Conservation (phyloP, 805 yeast species). For the Ogataea chonburiensis region DNA sequence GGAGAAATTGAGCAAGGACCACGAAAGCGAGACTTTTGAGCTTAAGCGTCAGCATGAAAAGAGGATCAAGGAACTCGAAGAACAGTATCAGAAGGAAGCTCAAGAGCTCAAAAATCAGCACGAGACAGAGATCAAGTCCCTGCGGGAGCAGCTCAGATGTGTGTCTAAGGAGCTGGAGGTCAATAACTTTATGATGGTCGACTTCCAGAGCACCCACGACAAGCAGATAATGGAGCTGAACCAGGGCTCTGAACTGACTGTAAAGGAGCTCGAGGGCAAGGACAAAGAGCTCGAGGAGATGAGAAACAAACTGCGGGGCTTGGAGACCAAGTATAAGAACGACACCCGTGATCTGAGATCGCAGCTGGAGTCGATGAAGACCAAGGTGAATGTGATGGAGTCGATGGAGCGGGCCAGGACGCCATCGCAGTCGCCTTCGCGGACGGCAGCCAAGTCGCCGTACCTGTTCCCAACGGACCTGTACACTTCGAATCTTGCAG, state of each 20-base stretch:
- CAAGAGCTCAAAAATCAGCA: neutral
- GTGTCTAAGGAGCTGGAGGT: constrained; percentile 17
- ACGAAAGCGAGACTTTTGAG: too few species aligned
- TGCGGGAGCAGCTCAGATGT: constrained; percentile 8
- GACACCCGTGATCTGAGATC: constrained; percentile 17
- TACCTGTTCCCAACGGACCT: constrained; percentile 9
- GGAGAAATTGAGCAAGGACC: too few species aligned
- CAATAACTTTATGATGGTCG: constrained; percentile 17
- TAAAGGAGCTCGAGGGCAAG: constrained; percentile 8
- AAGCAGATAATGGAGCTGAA: constrained; percentile 13
- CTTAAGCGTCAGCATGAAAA: neutral
- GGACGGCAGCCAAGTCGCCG: constrained; percentile 15
- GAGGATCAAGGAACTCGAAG: neutral
- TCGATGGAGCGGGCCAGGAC: constrained; percentile 15
- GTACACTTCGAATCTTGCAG: constrained; percentile 9
- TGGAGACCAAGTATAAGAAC: constrained; percentile 16
- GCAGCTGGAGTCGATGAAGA: constrained; percentile 21
- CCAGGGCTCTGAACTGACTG: constrained; percentile 2
- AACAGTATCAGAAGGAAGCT: neutral
- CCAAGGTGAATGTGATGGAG: constrained; percentile 17
- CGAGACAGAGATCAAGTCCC: constrained; percentile 1
- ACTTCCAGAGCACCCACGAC: constrained; percentile 20
- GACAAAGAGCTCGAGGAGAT: constrained; percentile 2
- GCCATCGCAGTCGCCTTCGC: constrained; percentile 15
- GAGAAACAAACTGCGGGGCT: constrained; percentile 2